Conservation (phyloP, 768 basidiomycete species). For the Serendipita sp. region DNA sequence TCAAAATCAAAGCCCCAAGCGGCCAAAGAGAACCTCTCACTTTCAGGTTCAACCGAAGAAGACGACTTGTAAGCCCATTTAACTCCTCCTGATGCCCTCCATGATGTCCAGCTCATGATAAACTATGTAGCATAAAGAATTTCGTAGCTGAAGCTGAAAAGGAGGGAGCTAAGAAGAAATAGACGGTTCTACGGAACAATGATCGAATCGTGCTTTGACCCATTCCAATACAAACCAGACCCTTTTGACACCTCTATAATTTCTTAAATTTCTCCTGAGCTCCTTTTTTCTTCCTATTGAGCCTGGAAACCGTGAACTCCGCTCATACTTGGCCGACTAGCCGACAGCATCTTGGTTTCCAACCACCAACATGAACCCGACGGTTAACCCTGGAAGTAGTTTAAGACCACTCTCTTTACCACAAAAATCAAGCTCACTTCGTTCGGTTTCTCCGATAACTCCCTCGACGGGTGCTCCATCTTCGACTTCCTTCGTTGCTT, state of each 20-base stretch:
- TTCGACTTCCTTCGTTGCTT: not conserved
- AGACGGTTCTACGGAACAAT: not conserved
- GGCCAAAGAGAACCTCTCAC: constrained; percentile 20
- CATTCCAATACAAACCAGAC: not conserved
- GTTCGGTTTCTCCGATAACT: not conserved
- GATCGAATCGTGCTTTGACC: too few species aligned
- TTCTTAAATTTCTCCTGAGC: not conserved
- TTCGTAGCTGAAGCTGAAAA: constrained; percentile 76
- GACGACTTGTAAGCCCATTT: constrained; percentile 47
- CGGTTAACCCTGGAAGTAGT: not conserved
- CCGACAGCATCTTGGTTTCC: not conserved
- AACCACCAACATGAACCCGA: constrained; percentile 5
- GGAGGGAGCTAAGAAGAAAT: constrained; percentile 28
- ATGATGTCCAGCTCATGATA: constrained; percentile 21
- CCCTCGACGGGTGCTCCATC: not conserved
- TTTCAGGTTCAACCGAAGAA: constrained; percentile 42
- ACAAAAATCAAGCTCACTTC: not conserved
- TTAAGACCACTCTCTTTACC: constrained; percentile 1
- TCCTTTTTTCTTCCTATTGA: not conserved
- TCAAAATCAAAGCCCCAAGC: constrained; percentile 32
- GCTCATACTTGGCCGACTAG: not conserved
- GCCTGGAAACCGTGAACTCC: not conserved
- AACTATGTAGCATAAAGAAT: constrained; percentile 44
- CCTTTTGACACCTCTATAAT: constrained; percentile 6
- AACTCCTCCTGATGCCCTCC: not conserved